Evolutionary conservation across 345 rosid species (phyloP), one percentile per base, ranked within the genome.

Genomic region (Psidium guajava): DNA sequence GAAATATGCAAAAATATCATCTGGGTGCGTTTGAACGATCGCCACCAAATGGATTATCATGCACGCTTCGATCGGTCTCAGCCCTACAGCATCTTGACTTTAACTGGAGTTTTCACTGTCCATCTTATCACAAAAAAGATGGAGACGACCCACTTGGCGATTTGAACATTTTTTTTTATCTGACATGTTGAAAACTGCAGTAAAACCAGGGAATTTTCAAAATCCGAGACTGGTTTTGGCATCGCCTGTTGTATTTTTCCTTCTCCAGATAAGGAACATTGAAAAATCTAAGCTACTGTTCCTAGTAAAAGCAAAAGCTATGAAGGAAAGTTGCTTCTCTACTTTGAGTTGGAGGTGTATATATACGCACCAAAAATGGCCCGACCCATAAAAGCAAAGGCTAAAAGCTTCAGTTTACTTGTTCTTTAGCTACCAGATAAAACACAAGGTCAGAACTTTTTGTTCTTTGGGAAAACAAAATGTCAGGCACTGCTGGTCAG

Each of bases 401-500:
- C 22, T 28, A 1, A 64, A 64, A 15, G 11, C 42, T 28, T 32
- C 75, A 64, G 75, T 64, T 64, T 28, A 0, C 15, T 64, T 28
- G 75, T 64, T 28, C 40, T 64, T 64, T 5, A 32, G 75, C 44
- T 16, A 64, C 32, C 75, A 32, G 44, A 64, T 64, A 64, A 28
- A 64, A 8, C 75, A 15, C 44, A 6, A 8, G 11, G 22, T 18
- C 56, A 20, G 56, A 15, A 52, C 22, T 18, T 54, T 21, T 1
- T 32, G 16, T 13, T 32, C 77, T 32, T 18, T 16, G 47, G 36
- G 3, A 69, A 4, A 69, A 32, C 77, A 54, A 42, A 49, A 87
- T 87, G 92, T 57, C 89, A 40, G 59, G 61, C 85, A 89, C 88
- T 10, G 87, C 20, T 64, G 90, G 89, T 20, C 83, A 91, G 58